A percentile compares a stretch with the other conserved stretches of the same genome.
phyloP scores from a whole-genome alignment of 2,329 filamentous ascomycete genomes.

The Colletotrichum orbiculare region DNA sequence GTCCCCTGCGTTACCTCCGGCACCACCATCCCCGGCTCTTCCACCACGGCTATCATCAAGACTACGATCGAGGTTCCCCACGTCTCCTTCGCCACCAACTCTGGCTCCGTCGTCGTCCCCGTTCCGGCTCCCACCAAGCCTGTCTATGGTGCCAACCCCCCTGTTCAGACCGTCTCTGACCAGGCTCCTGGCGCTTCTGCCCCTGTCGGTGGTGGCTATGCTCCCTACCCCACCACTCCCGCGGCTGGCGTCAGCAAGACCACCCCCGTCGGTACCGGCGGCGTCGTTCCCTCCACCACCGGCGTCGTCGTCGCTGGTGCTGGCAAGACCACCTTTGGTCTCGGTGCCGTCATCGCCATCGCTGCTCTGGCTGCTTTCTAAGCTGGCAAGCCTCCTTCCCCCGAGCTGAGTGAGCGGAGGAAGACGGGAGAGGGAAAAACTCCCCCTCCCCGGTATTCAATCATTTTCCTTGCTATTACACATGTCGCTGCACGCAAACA shows the following conservation, averaged over 20 bases:
- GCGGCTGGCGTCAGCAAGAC: conserved; percentile 40
- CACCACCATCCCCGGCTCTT: conserved; percentile 58
- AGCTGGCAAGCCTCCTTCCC: conserved; percentile 16
- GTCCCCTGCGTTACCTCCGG: conserved; percentile 61
- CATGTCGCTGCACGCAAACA: conserved; percentile 35
- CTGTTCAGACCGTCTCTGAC: conserved; percentile 39
- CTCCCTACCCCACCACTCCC: conserved; percentile 40
- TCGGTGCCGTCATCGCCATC: conserved; percentile 59
- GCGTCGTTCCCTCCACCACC: conserved; percentile 48
- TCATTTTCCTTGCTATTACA: conserved; percentile 40
- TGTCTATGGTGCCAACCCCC: conserved; percentile 31
- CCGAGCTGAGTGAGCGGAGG: conserved; percentile 20
- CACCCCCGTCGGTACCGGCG: conserved; percentile 47
- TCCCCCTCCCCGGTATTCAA: conserved; percentile 26
- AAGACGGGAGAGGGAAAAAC: conserved; percentile 30
- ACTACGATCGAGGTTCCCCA: conserved; percentile 65
- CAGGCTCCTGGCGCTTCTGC: conserved; percentile 29
- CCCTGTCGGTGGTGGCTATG: no score
- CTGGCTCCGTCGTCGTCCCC: conserved; percentile 48
- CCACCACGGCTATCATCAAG: conserved; percentile 60
- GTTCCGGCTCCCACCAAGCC: conserved; percentile 52
- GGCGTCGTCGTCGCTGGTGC: conserved; percentile 50
- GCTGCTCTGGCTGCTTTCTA: conserved; percentile 51
- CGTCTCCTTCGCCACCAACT: conserved; percentile 59
- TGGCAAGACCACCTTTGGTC: conserved; percentile 53